Conservation (phyloP, 176 grass and related monocot species). For the Alloteropsis semialata region DNA sequence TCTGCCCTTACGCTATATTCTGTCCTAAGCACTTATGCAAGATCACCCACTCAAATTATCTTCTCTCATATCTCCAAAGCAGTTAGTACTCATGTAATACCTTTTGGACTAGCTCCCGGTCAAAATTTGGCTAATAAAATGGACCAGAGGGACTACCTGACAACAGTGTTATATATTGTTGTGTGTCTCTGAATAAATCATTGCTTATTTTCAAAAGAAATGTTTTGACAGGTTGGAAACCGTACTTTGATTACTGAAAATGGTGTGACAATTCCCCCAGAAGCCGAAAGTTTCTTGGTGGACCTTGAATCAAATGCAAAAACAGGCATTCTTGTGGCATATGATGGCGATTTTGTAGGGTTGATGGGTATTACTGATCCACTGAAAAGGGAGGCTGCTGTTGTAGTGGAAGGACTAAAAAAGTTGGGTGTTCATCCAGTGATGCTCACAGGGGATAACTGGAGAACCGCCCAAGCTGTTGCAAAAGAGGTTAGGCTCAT, state of each 20-base stretch:
- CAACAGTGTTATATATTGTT: background rate
- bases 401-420: slow-evolving; percentile 89
- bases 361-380: slow-evolving; percentile 90
- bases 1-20: background rate
- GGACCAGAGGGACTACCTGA: background rate
- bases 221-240: slow-evolving; percentile 66
- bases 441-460: slow-evolving; percentile 96
- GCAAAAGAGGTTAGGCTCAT: slow-evolving; percentile 62
- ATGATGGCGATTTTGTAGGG: slow-evolving; percentile 60
- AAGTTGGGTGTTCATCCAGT: slow-evolving; percentile 92
- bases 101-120: background rate
- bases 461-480: slow-evolving; percentile 85
- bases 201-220: slow-evolving; percentile 20
- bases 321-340: slow-evolving; percentile 92
- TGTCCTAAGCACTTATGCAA: background rate
- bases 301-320: slow-evolving; percentile 88
- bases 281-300: slow-evolving; percentile 83
- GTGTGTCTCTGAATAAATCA: slow-evolving; percentile 1
- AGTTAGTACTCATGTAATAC: background rate
- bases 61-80: background rate
- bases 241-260: slow-evolving; percentile 72
- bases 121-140: background rate
- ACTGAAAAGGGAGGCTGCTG: slow-evolving; percentile 89
- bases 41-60: background rate
- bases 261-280: slow-evolving; percentile 45